Percentiles rank a stretch among this genome's conserved stretches.
phyloP scores from a whole-genome alignment of 2,329 filamentous ascomycete genomes.

The Aspergillus brasiliensis region DNA sequence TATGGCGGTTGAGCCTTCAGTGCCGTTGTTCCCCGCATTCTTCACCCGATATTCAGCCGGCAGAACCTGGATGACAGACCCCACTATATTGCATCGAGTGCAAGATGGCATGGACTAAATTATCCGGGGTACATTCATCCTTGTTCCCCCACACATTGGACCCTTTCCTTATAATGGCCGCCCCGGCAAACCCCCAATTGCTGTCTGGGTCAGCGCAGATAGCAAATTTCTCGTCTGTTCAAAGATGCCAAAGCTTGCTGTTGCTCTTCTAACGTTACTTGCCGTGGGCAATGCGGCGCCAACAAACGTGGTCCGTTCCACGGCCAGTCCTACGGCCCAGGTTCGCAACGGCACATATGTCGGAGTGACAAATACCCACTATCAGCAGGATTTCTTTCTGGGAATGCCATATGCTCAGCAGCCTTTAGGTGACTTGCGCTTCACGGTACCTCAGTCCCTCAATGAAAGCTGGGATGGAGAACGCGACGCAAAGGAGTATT shows the following conservation, averaged over 20 bases:
- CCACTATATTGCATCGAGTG: background rate
- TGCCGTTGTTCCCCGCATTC: background rate
- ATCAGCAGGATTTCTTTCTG: conserved; percentile 55
- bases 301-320: conserved; percentile 28
- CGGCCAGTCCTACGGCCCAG: conserved; percentile 30
- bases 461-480: conserved; percentile 49
- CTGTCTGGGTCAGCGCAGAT: background rate
- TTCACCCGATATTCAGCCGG: background rate
- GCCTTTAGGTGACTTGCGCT: conserved; percentile 56
- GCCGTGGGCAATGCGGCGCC: conserved; percentile 20
- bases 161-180: conserved; percentile 4
- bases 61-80: background rate
- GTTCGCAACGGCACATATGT: conserved; percentile 53
- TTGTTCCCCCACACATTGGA: background rate
- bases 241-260: conserved; percentile 3
- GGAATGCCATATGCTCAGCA: conserved; percentile 62
- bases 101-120: background rate
- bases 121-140: background rate
- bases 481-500: conserved; percentile 49
- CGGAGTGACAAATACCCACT: conserved; percentile 44
- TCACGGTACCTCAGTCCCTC: conserved; percentile 53
- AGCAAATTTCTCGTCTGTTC: background rate
- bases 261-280: conserved; percentile 3
- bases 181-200: background rate
- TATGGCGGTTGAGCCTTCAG: background rate